phyloP scores from a whole-genome alignment of 768 basidiomycete species.

The Kwoniella heveanensis region DNA sequence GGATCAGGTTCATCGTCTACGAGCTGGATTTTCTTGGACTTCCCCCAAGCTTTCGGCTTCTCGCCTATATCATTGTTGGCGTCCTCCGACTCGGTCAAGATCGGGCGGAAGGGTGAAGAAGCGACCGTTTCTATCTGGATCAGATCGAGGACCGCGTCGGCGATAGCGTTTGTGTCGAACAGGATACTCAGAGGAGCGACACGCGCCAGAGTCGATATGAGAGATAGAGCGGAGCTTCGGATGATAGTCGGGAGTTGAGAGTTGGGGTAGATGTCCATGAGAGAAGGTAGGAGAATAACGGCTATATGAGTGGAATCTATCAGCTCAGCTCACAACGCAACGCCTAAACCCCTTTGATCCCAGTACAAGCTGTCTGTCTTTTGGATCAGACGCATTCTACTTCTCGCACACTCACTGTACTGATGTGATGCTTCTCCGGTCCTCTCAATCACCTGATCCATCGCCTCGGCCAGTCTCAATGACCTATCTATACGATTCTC shows the following conservation, averaged over 20 bases:
- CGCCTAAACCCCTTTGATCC: no score
- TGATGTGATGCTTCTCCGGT: slow-evolving; percentile 69
- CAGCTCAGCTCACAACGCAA: no score
- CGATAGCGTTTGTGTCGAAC: slow-evolving; percentile 66
- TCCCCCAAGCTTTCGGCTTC: slow-evolving; percentile 60
- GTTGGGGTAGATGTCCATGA: slow-evolving; percentile 68
- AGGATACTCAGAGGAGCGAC: slow-evolving; percentile 67
- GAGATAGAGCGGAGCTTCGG: slow-evolving; percentile 67
- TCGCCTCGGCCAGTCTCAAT: slow-evolving; percentile 79
- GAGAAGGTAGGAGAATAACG: slow-evolving; percentile 69
- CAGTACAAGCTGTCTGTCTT: no score
- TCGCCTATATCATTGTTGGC: slow-evolving; percentile 57
- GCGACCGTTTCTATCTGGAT: slow-evolving; percentile 59
- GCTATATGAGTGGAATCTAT: slow-evolving; percentile 55
- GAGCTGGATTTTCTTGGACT: slow-evolving; percentile 10
- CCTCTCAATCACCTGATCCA: slow-evolving; percentile 72
- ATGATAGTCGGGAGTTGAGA: slow-evolving; percentile 70
- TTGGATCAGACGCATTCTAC: no score
- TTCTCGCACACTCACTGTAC: slow-evolving; percentile 71
- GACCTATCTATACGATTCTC: slow-evolving; percentile 62
- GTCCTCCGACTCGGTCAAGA: not conserved
- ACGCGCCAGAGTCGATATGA: slow-evolving; percentile 74
- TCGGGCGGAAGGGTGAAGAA: slow-evolving; percentile 24
- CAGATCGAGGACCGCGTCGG: slow-evolving; percentile 72
- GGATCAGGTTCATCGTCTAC: slow-evolving; percentile 36